Base-by-base conservation (phyloP, 306 rosid species). In the Cicer cuneatum region DNA sequence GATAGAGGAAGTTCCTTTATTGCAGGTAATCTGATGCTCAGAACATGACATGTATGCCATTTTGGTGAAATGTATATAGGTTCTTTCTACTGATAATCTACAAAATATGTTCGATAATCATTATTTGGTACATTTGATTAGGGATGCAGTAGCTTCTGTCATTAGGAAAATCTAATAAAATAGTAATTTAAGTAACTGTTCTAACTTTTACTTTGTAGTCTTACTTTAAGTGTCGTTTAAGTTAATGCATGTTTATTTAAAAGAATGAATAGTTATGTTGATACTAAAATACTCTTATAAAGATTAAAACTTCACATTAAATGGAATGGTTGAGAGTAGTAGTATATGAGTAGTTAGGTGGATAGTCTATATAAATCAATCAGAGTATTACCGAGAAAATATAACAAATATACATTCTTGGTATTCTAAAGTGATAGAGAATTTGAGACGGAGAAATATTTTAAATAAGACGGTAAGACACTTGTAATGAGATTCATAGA, bases 1-100 rank as follows among this genome's bases (percentile, higher is more conserved):
- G 69, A 91, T 91, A 39, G 98, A 94, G 85, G 98, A 94, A 11
- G 97, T 94, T 83, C 97, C 98, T 78, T 72, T 91, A 51, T 71
- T 94, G 89, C 98, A 94, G 97, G 98, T 91, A 79, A 69, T 70
- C 47, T 49, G 53, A 69, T 46, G 38, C 42, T 70, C 8, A 62
- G 8, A 67, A 42, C 77, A 45, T 47, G 75, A 57, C 24, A 52
- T 72, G 45, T 54, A 16, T 67, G 51, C 19, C 61, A 57, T 14
- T 75, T 63, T 73, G 35, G 63, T 47, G 45, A 46, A 29, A 73
- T 67, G 47, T 33, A 38, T 54, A 19, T 58, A 10, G 43, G 29
- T 11, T 81, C 13, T 38, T 77, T 72, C 77, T 24, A 8, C 37
- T 66, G 39, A 52, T 66, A 19, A 66, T 79, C 57, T 71, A 58